These are phyloP conservation scores for Pelomyxa schiedti DNA, from an alignment of 78 protist genomes.

Conservation along the genomic window DNA sequence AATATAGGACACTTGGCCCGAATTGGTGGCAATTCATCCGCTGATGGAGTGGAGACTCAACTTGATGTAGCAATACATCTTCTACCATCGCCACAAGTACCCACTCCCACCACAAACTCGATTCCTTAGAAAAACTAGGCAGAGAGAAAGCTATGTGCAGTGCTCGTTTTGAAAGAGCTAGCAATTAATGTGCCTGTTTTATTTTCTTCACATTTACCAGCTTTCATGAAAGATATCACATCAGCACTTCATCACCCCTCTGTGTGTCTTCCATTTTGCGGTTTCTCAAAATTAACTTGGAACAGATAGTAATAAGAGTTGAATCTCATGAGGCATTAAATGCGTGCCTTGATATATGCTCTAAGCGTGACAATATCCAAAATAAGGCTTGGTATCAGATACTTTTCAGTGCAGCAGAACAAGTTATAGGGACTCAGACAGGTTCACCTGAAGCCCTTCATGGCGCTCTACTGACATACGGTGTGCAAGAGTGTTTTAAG, in stretches of 20 bases:
- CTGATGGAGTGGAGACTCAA: constrained; percentile 4
- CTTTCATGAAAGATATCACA: constrained; percentile 38
- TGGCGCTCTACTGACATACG: constrained; percentile 25
- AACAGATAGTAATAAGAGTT: constrained; percentile 24
- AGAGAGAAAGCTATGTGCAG: constrained; percentile 20
- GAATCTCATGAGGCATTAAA: constrained; percentile 32
- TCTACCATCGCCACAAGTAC: constrained; percentile 19
- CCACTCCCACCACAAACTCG: no score
- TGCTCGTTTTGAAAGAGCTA: constrained; percentile 33
- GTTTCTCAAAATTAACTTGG: neutral
- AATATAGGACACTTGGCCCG: neutral
- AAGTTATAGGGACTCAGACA: neutral
- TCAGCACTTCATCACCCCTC: constrained; percentile 20
- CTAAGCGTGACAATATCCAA: neutral
- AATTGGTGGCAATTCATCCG: neutral
- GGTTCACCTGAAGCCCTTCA: constrained; percentile 26
- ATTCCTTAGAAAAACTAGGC: no score
- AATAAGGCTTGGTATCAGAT: neutral
- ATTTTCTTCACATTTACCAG: constrained; percentile 27
- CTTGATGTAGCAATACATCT: no score
- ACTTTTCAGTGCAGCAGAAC: constrained; percentile 12
- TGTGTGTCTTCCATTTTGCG: neutral
- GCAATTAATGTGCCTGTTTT: constrained; percentile 50
- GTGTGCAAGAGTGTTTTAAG: no score
- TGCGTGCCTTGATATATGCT: constrained; percentile 8